These are phyloP conservation scores for Talaromyces sp. DNA, from an alignment of 2,329 filamentous ascomycete species.

Conservation along the genomic window DNA sequence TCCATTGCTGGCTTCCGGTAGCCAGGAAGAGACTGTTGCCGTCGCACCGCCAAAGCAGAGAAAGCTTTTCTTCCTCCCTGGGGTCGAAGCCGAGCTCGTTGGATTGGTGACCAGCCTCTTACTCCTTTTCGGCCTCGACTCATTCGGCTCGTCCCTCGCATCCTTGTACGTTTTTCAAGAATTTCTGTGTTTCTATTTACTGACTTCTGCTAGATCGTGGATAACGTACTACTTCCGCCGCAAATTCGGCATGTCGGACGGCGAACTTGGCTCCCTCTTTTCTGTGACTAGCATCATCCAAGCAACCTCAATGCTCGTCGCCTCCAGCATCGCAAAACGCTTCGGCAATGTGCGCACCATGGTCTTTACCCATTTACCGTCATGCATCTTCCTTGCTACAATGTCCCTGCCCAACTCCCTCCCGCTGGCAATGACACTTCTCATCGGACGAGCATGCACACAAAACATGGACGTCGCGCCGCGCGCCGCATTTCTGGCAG, in stretches of 20 bases:
- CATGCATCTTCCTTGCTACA: slow-evolving; percentile 61
- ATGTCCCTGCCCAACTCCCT: slow-evolving; percentile 58
- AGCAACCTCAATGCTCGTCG: slow-evolving; percentile 47
- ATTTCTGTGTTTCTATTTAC: neutral
- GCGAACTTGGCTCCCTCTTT: slow-evolving; percentile 54
- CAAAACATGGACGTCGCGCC: slow-evolving; percentile 70
- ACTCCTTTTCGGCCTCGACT: slow-evolving; percentile 65
- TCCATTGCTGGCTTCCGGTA: slow-evolving; percentile 29
- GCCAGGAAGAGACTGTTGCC: slow-evolving; percentile 7
- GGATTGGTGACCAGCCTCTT: slow-evolving; percentile 52
- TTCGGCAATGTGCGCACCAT: slow-evolving; percentile 62
- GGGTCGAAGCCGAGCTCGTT: slow-evolving; percentile 52
- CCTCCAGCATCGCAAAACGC: slow-evolving; percentile 63
- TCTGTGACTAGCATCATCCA: slow-evolving; percentile 46
- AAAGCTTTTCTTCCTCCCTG: slow-evolving; percentile 48
- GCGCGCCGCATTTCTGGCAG: slow-evolving; percentile 65
- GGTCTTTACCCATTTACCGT: slow-evolving; percentile 72
- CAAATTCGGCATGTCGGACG: slow-evolving; percentile 54
- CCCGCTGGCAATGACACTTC: slow-evolving; percentile 55
- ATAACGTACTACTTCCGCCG: slow-evolving; percentile 57
- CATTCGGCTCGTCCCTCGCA: slow-evolving; percentile 67
- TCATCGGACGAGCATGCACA: slow-evolving; percentile 60
- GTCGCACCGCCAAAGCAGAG: slow-evolving; percentile 19
- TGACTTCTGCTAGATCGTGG: slow-evolving; percentile 34
- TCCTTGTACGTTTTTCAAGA: slow-evolving; percentile 49